Evolutionary conservation across 176 grass and related monocot species (phyloP), one percentile per base, ranked within the genome.

Genomic region (Triticum dicoccoides): DNA sequence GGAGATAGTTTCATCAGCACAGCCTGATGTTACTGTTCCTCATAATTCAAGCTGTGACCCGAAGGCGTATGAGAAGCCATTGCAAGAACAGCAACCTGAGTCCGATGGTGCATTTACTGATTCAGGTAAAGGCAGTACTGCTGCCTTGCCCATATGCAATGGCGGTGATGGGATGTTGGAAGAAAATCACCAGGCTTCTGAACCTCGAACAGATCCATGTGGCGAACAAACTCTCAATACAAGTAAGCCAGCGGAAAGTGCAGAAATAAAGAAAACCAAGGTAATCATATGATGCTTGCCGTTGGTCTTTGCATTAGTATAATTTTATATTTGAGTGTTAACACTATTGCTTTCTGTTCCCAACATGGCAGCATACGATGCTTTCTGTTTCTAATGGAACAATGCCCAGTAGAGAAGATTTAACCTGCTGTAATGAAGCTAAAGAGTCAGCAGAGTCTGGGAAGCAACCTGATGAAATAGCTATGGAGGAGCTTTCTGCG

Each of bases 301-400:
- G 13, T 63, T 74, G 74, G 15, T 41, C 30, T 63, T 76, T 59
- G 3, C 62, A 10, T 69, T 38, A 25, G 1, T 58, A 76, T 81
- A 15, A 17, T 9, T 69, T 86, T 27, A 63, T 56, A 62, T 15
- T 47, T 25, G 11, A 41, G 49, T 70, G 42, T 71, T 82, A 15
- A 86, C 21, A 70, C 51, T 79, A 52, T 38, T 82, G 27, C 74
- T 64, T 51, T 87, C 61, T 80, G 12, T 68, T 49, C 38, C 21
- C 21, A 86, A 86, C 33, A 86, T 86, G 63, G 12, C 76, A 86
- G 88, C 52, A 64, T 82, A 27, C 30, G 82, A 65, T 52, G 49
- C 49, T 52, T 52, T 52, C 29, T 86, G 52, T 56, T 86, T 70
- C 64, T 82, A 70, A 30, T 30, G 10, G 11, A 86, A 32, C 47